phyloP scores from a whole-genome alignment of 495 filamentous ascomycete species.

The Daldinia loculata region DNA sequence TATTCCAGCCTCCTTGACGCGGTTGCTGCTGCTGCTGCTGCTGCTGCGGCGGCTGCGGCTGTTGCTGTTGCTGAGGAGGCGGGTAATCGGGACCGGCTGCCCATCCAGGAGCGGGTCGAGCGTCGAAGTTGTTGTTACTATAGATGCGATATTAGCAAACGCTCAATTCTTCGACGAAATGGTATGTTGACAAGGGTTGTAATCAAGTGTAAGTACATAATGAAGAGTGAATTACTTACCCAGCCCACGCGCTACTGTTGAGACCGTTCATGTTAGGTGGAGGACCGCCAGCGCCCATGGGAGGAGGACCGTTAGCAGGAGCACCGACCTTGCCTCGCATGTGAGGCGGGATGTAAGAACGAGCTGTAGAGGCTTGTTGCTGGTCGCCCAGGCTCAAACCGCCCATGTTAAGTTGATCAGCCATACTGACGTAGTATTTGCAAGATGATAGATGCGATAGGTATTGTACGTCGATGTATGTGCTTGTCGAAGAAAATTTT shows the following conservation, averaged over 20 bases:
- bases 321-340: slow-evolving; percentile 71
- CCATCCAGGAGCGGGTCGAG: slow-evolving; percentile 49
- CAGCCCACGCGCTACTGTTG: slow-evolving; percentile 70
- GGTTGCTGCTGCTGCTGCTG: slow-evolving; percentile 32
- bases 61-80: slow-evolving; percentile 36
- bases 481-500: slow-evolving; percentile 38
- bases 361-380: slow-evolving; percentile 64
- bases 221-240: slow-evolving; percentile 54
- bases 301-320: slow-evolving; percentile 45
- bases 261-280: slow-evolving; percentile 57
- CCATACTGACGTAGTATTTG: slow-evolving; percentile 66
- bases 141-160: slow-evolving; percentile 33
- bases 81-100: slow-evolving; percentile 39
- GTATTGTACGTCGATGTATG: slow-evolving; percentile 12
- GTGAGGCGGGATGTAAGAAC: slow-evolving; percentile 96
- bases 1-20: slow-evolving; percentile 44
- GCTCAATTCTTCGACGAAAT: not conserved
- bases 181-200: not conserved
- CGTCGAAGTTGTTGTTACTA: slow-evolving; percentile 57
- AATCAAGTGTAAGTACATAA: not conserved
- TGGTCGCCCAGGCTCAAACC: slow-evolving; percentile 77
- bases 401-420: slow-evolving; percentile 93
- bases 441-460: slow-evolving; percentile 11
- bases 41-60: slow-evolving; percentile 29
- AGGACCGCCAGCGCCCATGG: slow-evolving; percentile 46